Percentiles rank a stretch among this genome's conserved stretches.
phyloP scores from a whole-genome alignment of 352 stramenopile species.

The Globisporangium emineosum region DNA sequence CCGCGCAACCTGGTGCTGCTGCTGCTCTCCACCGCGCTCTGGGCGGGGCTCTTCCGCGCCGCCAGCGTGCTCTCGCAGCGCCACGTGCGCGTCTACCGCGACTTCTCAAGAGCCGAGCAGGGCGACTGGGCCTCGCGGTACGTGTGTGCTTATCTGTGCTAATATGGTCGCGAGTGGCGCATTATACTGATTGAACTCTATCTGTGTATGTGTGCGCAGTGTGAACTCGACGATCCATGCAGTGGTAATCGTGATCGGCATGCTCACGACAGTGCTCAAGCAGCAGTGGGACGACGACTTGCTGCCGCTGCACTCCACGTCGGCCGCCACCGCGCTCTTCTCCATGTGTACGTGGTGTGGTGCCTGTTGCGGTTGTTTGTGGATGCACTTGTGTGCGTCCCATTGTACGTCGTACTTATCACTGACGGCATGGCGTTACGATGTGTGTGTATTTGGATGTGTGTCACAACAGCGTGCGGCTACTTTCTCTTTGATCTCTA shows the following conservation, averaged over 20 bases:
- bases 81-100: conserved; percentile 60
- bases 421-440: conserved; percentile 1
- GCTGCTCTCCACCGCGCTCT: conserved; percentile 48
- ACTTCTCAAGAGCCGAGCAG: conserved; percentile 66
- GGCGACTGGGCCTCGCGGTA: conserved; percentile 83
- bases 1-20: conserved; percentile 43
- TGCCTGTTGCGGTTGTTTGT: neutral
- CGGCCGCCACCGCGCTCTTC: conserved; percentile 59
- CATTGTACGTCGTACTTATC: neutral
- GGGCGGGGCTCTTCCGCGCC: conserved; percentile 51
- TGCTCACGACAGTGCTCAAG: conserved; percentile 55
- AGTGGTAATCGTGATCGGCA: conserved; percentile 53
- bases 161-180: too few species aligned
- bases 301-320: conserved; percentile 49
- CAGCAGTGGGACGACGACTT: conserved; percentile 68
- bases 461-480: conserved; percentile 41
- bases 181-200: neutral
- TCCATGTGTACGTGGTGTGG: conserved; percentile 83
- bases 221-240: conserved; percentile 82
- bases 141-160: too few species aligned
- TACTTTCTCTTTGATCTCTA: conserved; percentile 85
- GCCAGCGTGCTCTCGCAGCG: conserved; percentile 48
- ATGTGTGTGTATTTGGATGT: neutral
- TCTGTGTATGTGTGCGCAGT: conserved; percentile 26
- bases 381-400: neutral